Base-by-base conservation (phyloP, 495 filamentous ascomycete genomes). In the Trichoderma gamsii region DNA sequence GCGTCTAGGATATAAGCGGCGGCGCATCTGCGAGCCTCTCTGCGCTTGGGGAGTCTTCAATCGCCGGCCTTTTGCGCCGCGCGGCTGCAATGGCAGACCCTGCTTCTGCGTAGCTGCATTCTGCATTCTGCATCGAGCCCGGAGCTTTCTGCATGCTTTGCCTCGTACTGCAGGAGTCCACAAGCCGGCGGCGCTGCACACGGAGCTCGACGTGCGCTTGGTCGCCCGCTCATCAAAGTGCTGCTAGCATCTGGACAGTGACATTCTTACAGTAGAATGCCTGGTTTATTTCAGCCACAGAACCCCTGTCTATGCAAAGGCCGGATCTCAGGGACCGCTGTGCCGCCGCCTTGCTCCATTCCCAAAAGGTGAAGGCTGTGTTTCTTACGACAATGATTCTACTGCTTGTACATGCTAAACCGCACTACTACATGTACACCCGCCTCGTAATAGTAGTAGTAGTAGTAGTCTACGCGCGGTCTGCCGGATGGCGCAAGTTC, bases 281-380 rank as follows among this genome's bases (percentile, higher is more conserved):
- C 49, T n/a, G 49, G 49, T 52, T n/a, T 4, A 51, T 52, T 9
- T 52, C 49, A 52, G 49, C 49, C 56, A 23, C 12, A 27, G 9
- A 61, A 61, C 27, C 56, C 56, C 56, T 29, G 56, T 61, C 56
- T 32, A 12, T 11, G 25, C 56, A 13, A 61, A 61, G 12, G 27
- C 56, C 23, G 23, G 56, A 61, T 29, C 56, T 61, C 56, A 61
- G 56, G 56, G 11, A 29, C 56, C 23, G 56, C 56, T 21, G 15
- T 4, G 51, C 23, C 56, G 27, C 27, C 56, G 56, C 56, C 27
- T 61, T 61, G 56, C 56, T 61, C 56, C 56, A 16, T 61, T 61
- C 11, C 56, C 49, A n/a, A 52, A 18, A 52, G 6, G 49, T 23
- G 49, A n/a, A 23, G 16, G n/a, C 21, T 25, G 18, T 23, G 18